Evolutionary conservation across 768 basidiomycete genomes (phyloP).

Genomic region (Termitomyces sp.): DNA sequence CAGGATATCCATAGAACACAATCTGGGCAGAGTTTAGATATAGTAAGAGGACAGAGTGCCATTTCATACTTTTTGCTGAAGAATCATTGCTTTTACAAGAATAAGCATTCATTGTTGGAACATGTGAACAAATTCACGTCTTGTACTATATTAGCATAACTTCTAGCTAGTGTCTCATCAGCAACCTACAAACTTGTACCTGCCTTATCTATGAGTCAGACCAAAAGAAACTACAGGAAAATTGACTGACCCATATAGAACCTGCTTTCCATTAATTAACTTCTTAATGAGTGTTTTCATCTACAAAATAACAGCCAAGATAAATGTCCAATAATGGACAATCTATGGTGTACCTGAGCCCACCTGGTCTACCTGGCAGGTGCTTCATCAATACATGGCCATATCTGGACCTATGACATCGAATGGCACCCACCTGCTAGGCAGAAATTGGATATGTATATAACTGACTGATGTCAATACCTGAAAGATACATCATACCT

Average conservation of each 20-base stretch:
- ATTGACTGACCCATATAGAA: conserved; percentile 83
- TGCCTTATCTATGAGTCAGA: conserved; percentile 17
- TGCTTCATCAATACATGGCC: too few species aligned
- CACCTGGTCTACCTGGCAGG: too few species aligned
- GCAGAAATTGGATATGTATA: too few species aligned
- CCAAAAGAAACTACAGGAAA: background rate
- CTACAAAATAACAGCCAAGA: too few species aligned
- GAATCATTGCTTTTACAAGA: conserved; percentile 93
- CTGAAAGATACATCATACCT: too few species aligned
- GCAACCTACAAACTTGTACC: conserved; percentile 64
- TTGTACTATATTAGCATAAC: conserved; percentile 22
- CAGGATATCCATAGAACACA: conserved; percentile 95
- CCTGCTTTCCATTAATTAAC: conserved; percentile 85
- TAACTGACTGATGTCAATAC: too few species aligned
- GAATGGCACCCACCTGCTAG: too few species aligned
- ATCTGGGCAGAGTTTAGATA: conserved; percentile 47
- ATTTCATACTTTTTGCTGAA: conserved; percentile 77
- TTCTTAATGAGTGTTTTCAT: conserved; percentile 56
- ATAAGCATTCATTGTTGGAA: conserved; percentile 90
- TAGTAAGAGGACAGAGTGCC: background rate
- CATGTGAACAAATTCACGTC: conserved; percentile 87
- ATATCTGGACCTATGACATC: too few species aligned
- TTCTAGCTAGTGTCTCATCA: background rate
- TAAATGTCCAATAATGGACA: too few species aligned
- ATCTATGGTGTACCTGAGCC: too few species aligned